Percentiles rank a stretch among this genome's conserved stretches.
Evolutionary conservation across 2,329 filamentous ascomycete species (phyloP).

Genomic region (Hypoxylon sp.): DNA sequence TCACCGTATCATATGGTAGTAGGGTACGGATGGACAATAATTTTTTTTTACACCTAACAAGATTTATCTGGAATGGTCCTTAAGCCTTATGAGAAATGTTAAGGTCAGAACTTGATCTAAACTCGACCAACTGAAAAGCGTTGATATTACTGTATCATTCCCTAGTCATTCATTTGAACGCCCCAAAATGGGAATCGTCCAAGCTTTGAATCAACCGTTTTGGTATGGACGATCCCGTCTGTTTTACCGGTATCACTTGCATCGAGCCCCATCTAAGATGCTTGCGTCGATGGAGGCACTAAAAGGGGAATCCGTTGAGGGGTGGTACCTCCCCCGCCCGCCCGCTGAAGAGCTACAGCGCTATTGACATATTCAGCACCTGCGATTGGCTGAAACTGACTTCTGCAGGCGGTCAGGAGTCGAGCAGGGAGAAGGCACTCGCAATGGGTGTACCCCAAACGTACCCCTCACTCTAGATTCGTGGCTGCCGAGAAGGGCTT

Average conservation of each 20-base stretch:
- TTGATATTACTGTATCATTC: background rate
- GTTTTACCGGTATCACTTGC: slow-evolving; percentile 37
- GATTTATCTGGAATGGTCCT: background rate
- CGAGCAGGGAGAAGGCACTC: slow-evolving; percentile 15
- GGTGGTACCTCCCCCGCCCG: slow-evolving; percentile 9
- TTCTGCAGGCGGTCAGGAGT: slow-evolving; percentile 31
- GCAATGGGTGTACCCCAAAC: slow-evolving; percentile 25
- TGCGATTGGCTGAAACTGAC: slow-evolving; percentile 28
- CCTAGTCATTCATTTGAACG: background rate
- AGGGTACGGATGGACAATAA: background rate
- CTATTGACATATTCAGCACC: slow-evolving; percentile 30
- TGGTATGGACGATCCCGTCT: slow-evolving; percentile 17
- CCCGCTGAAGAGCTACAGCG: slow-evolving; percentile 20
- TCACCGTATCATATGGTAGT: slow-evolving; percentile 7
- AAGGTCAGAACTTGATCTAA: background rate
- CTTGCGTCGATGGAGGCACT: slow-evolving; percentile 33
- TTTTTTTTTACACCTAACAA: background rate
- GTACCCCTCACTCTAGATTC: slow-evolving; percentile 36
- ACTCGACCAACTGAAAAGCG: background rate
- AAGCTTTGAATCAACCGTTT: slow-evolving; percentile 1
- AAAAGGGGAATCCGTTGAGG: slow-evolving; percentile 30
- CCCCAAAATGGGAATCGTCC: background rate
- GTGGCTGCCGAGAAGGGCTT: slow-evolving; percentile 26
- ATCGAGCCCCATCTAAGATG: slow-evolving; percentile 27
- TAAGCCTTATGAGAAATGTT: background rate